A percentile compares a stretch with the other conserved stretches of the same genome.
These are phyloP conservation scores for Acacia pycnantha DNA, from an alignment of 331 rosid species.

Conservation along the genomic window DNA sequence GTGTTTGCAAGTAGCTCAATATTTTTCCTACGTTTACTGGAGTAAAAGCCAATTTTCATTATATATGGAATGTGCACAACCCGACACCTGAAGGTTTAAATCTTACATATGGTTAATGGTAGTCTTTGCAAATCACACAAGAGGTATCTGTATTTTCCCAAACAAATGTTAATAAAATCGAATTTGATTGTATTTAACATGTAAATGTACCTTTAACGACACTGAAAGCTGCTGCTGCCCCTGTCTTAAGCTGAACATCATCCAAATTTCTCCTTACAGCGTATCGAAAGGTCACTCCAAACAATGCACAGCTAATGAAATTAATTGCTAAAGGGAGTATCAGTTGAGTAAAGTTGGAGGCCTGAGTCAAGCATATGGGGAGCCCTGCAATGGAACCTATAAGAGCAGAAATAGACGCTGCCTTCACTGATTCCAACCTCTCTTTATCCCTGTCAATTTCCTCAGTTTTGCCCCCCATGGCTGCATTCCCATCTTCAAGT, in stretches of 20 bases:
- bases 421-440: conserved; percentile 81
- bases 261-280: conserved; percentile 72
- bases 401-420: conserved; percentile 74
- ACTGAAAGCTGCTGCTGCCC: conserved; percentile 81
- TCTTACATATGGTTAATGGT: not conserved
- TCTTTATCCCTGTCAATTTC: conserved; percentile 61
- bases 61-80: not conserved
- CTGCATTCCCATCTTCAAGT: conserved; percentile 27
- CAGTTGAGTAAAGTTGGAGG: conserved; percentile 48
- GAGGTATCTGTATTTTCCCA: not conserved
- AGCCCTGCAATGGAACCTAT: conserved; percentile 72
- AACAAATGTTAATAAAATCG: not conserved
- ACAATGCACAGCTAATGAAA: conserved; percentile 70
- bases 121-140: not conserved
- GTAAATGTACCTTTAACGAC: conserved; percentile 72
- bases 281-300: conserved; percentile 82
- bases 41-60: not conserved
- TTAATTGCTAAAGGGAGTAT: conserved; percentile 68
- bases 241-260: conserved; percentile 78
- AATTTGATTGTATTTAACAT: not conserved
- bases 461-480: conserved; percentile 26
- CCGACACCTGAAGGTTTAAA: not conserved
- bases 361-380: conserved; percentile 67
- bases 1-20: not conserved
- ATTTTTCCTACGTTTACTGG: not conserved